Conservation (phyloP, 176 grass and related monocot species). For the Typha latifolia region DNA sequence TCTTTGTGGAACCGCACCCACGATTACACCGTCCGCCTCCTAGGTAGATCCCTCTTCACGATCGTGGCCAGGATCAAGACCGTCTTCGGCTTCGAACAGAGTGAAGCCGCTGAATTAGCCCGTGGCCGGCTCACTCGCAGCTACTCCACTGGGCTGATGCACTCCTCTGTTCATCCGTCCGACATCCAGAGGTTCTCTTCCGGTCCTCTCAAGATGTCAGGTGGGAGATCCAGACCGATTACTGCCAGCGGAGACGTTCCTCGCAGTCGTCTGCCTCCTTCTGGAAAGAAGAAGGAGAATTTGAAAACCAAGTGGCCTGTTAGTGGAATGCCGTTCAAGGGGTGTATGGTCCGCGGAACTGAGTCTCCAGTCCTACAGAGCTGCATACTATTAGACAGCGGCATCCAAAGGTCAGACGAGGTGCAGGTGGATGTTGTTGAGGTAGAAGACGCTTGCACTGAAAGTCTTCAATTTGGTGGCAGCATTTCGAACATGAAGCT, state of each 20-base stretch:
- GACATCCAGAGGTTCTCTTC: conserved; percentile 18
- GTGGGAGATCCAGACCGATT: conserved; percentile 19
- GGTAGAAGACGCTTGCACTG: not conserved
- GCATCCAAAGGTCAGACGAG: conserved; percentile 19
- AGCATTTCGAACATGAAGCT: not conserved
- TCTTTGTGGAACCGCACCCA: conserved; percentile 53
- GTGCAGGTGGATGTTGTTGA: not conserved
- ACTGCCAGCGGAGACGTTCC: not conserved
- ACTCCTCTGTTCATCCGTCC: conserved; percentile 36
- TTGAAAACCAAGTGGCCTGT: conserved; percentile 38
- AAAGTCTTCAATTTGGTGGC: not conserved
- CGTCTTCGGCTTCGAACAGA: conserved; percentile 34
- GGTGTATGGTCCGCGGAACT: conserved; percentile 37
- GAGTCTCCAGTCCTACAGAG: conserved; percentile 28
- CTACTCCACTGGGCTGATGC: conserved; percentile 18
- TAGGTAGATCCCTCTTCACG: conserved; percentile 73
- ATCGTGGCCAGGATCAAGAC: conserved; percentile 39
- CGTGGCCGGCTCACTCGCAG: conserved; percentile 31
- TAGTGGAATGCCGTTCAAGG: conserved; percentile 25
- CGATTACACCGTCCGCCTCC: conserved; percentile 65
- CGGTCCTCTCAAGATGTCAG: not conserved
- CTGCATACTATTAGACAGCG: conserved; percentile 21
- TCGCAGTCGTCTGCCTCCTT: conserved; percentile 2
- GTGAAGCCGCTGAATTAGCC: not conserved
- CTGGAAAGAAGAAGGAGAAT: conserved; percentile 26